Base-by-base conservation (phyloP, 1,139 yeast species). In the Debaryomyces fabryi region DNA sequence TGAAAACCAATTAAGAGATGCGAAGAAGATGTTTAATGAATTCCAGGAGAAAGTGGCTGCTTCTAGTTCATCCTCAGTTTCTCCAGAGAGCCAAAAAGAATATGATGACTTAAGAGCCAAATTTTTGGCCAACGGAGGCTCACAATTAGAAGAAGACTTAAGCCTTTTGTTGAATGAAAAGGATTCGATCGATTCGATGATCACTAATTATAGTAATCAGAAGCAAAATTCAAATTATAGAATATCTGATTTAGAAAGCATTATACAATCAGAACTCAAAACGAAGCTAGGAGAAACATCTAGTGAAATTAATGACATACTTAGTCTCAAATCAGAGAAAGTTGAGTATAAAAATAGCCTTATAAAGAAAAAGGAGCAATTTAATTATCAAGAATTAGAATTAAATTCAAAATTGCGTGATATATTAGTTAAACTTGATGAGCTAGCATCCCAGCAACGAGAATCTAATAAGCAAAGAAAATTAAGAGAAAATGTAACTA, bases 381-480 rank as follows among this genome's bases (percentile, higher is more conserved):
- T 71, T 39, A 63, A 72, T 23, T 71, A 72, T 15, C 71, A 78
- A 51, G 90, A 84, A 56, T 67, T 74, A 33, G 81, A 78, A 51
- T 60, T 85, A 20, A 88, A 86, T 53, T 75, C 85, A n/a, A 80
- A 82, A 58, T 70, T 91, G 46, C 80, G 86, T 53, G 85, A 83
- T 45, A 77, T 85, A 0, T 72, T 88, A 39, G 59, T 81, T 1
- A 79, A 79, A 56, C 67, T 91, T 43, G 88, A 88, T 52, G 96
- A 88, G 51, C 68, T 88, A 36, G 83, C 83, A 44, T 89, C 96
- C 0, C 83, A 79, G 47, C 87, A 85, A 64, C 79, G 93, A 56
- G 97, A 90, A 59, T 78, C 90, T 0, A 80, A 81, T 48, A 81
- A 82, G 51, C 96, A 88, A 55, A 76, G 79, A 50, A 81, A 77